Evolutionary conservation across 2,329 filamentous ascomycete genomes (phyloP).

Genomic region (Alternaria gaisen): DNA sequence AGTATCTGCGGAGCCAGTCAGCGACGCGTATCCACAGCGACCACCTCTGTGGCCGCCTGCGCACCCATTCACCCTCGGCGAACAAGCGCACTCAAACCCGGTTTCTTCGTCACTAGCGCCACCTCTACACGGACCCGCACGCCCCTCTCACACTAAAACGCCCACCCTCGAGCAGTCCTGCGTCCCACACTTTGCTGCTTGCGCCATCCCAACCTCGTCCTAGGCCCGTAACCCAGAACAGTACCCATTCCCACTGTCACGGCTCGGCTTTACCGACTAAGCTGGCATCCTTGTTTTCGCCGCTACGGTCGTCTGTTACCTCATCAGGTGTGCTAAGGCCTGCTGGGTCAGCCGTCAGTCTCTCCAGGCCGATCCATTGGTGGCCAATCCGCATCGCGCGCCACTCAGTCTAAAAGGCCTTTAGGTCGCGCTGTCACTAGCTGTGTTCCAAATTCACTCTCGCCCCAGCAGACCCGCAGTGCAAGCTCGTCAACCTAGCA

Average conservation of each 20-base stretch:
- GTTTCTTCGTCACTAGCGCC: conserved; percentile 23
- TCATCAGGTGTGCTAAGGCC: conserved; percentile 49
- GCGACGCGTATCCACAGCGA: conserved; percentile 21
- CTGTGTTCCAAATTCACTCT: conserved; percentile 43
- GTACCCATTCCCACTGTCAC: conserved; percentile 42
- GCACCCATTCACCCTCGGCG: conserved; percentile 30
- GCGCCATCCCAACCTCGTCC: conserved; percentile 35
- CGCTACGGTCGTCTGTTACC: conserved; percentile 46
- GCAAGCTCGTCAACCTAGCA: conserved; percentile 46
- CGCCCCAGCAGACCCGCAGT: conserved; percentile 33
- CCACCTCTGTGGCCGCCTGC: conserved; percentile 30
- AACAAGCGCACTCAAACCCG: conserved; percentile 29
- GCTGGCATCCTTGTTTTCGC: conserved; percentile 26
- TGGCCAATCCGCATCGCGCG: conserved; percentile 49
- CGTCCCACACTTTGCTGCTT: conserved; percentile 34
- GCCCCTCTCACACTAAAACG: conserved; percentile 23
- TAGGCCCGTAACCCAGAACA: conserved; percentile 40
- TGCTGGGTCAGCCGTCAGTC: conserved; percentile 42
- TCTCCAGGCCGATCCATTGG: conserved; percentile 41
- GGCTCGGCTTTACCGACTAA: conserved; percentile 49
- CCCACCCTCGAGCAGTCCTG: conserved; percentile 23
- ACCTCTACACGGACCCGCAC: conserved; percentile 29
- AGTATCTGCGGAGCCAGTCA: conserved; percentile 22
- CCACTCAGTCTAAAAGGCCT: conserved; percentile 39
- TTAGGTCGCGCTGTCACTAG: conserved; percentile 44